Evolutionary conservation across 495 filamentous ascomycete species (phyloP), one percentile per base, ranked within the genome.

Genomic region (Xylaria venustula): DNA sequence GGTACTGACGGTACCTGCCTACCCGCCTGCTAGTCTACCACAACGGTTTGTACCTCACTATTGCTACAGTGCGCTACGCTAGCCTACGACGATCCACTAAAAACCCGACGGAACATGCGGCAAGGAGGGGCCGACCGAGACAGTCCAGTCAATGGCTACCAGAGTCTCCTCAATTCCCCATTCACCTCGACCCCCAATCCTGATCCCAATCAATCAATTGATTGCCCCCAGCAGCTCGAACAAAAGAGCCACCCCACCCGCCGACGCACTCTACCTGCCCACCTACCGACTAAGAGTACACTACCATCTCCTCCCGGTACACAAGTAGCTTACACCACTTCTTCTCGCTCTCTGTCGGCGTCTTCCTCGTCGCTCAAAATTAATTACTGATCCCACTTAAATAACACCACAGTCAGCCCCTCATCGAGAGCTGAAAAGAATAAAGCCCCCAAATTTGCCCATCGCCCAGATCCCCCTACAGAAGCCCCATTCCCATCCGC

Each of bases 101-200:
- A 45, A 25, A 47, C 46, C 14, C 23, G 34, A 54, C 51, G 54
- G 54, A 57, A 47, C 41, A 45, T 26, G 42, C 42, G 30, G 44
- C 54, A 40, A 44, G 44, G 32, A 58, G 54, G 44, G 17, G 26
- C 54, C 54, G 54, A 49, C 54, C 54, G 44, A 58, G 44, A 58
- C 54, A 58, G 41, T 41, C n/a, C 40, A 45, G 37, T 40, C 37
- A 40, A 40, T 40, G 6, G 37, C 37, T 8, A 15, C 37, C 37
- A 15, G 30, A 34, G 5, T 34, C 30, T 34, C 30, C 30, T 15
- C 14, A 4, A 34, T 34, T 34, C 15, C 37, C 30, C 30, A 34
- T 40, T 40, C 30, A 34, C 30, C 11, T 34, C 30, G 30, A 34
- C 11, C 30, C 30, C 5, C 30, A 34, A 40, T 40, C 37, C 37